Evolutionary conservation across 257 asterid genomes (phyloP).

Genomic region (Jaltomata sinuosa): DNA sequence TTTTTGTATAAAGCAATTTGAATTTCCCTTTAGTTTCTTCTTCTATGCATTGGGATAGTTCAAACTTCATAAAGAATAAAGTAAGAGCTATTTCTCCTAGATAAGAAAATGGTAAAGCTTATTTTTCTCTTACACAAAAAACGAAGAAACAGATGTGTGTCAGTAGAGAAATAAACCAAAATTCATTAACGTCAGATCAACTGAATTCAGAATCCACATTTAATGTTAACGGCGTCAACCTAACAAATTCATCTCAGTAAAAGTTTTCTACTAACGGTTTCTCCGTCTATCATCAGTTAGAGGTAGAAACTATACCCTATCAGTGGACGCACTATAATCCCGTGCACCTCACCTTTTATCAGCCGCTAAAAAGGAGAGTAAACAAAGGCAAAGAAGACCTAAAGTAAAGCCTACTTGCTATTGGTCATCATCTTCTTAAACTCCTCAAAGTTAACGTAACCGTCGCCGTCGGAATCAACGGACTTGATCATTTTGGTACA

Average conservation of each 20-base stretch:
- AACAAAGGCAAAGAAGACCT: background rate
- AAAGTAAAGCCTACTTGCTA: background rate
- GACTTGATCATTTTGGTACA: conserved; percentile 69
- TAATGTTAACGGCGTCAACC: background rate
- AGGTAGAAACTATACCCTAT: background rate
- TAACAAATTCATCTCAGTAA: background rate
- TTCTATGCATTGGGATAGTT: background rate
- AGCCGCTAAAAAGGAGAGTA: background rate
- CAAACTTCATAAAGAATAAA: no score
- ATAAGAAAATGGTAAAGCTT: background rate
- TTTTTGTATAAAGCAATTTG: background rate
- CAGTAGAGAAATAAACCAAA: background rate
- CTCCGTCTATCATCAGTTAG: background rate
- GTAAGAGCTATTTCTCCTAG: background rate
- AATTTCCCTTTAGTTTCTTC: background rate
- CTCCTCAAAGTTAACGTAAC: conserved; percentile 58
- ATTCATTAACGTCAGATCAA: background rate
- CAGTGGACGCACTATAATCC: background rate
- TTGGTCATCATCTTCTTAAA: conserved; percentile 77
- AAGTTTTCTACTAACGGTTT: background rate
- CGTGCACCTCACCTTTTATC: background rate
- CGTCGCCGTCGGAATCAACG: conserved; percentile 81
- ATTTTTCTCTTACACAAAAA: background rate
- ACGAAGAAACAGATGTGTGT: background rate
- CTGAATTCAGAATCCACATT: background rate